These are phyloP conservation scores for Cercospora citrullina DNA, from an alignment of 2,329 filamentous ascomycete species.

Conservation along the genomic window DNA sequence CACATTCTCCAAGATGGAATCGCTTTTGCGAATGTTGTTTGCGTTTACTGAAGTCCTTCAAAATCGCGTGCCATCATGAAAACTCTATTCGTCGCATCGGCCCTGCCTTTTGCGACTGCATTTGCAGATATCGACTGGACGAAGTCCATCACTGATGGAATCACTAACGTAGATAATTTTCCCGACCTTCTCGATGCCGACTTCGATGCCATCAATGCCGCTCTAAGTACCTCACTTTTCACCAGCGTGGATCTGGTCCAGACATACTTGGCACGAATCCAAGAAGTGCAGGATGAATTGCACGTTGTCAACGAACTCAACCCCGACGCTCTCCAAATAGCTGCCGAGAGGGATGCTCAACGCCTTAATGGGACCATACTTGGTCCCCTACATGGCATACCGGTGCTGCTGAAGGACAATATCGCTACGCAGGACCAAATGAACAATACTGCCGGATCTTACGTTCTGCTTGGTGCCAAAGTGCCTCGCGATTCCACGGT, in stretches of 20 bases:
- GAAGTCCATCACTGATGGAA: background rate
- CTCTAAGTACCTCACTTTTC: conserved; percentile 47
- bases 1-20: background rate
- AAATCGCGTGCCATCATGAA: background rate
- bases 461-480: conserved; percentile 20
- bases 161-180: conserved; percentile 21
- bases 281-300: conserved; percentile 2
- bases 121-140: background rate
- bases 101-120: background rate
- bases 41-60: background rate
- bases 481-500: conserved; percentile 19
- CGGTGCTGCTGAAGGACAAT: conserved; percentile 42
- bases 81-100: background rate
- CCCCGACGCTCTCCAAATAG: conserved; percentile 22
- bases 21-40: background rate
- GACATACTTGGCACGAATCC: conserved; percentile 13
- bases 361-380: conserved; percentile 38
- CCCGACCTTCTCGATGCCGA: conserved; percentile 54
- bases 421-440: conserved; percentile 24
- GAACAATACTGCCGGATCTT: conserved; percentile 21
- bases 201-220: conserved; percentile 52
- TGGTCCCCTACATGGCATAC: conserved; percentile 44
- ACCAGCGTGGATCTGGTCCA: conserved; percentile 6
- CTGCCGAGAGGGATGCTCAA: conserved; percentile 43
- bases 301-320: conserved; percentile 19